Evolutionary conservation across 108 stramenopile species (phyloP).

Genomic region (Discostella stelligeroides): DNA sequence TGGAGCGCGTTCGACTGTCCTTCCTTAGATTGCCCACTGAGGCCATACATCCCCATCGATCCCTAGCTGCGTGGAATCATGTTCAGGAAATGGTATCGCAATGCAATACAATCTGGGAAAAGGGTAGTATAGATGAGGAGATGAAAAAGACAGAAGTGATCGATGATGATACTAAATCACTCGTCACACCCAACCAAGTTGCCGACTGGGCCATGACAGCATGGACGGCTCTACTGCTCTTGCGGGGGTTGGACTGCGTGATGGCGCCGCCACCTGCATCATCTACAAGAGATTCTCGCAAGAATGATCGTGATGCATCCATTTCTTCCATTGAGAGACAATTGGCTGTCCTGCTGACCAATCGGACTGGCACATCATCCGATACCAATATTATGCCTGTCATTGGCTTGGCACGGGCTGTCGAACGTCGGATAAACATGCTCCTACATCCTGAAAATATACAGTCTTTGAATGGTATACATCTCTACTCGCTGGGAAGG

Average conservation of each 20-base stretch:
- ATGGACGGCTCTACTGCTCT: slow-evolving; percentile 38
- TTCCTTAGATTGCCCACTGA: slow-evolving; percentile 37
- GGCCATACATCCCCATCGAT: slow-evolving; percentile 11
- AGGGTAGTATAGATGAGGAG: background rate
- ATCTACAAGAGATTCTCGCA: too few relatives aligned
- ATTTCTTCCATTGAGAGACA: slow-evolving; percentile 20
- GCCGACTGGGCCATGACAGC: slow-evolving; percentile 39
- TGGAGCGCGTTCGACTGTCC: slow-evolving; percentile 37
- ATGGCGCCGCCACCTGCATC: background rate
- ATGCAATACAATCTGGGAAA: slow-evolving; percentile 18
- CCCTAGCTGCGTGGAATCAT: slow-evolving; percentile 30
- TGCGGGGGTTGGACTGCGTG: slow-evolving; percentile 24
- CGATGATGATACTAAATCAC: background rate
- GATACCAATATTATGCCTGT: background rate
- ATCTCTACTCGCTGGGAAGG: slow-evolving; percentile 24
- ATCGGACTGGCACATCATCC: slow-evolving; percentile 4
- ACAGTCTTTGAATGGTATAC: slow-evolving; percentile 29
- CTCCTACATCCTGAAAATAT: slow-evolving; percentile 20
- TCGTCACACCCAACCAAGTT: slow-evolving; percentile 7
- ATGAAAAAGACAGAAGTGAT: background rate
- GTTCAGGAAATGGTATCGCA: slow-evolving; percentile 22
- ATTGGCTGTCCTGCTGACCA: slow-evolving; percentile 23
- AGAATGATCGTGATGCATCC: background rate
- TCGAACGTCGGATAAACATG: slow-evolving; percentile 25
- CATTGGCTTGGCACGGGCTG: slow-evolving; percentile 10